Base-by-base conservation (phyloP, 1,139 yeast genomes). In the Pichia norvegensis region DNA sequence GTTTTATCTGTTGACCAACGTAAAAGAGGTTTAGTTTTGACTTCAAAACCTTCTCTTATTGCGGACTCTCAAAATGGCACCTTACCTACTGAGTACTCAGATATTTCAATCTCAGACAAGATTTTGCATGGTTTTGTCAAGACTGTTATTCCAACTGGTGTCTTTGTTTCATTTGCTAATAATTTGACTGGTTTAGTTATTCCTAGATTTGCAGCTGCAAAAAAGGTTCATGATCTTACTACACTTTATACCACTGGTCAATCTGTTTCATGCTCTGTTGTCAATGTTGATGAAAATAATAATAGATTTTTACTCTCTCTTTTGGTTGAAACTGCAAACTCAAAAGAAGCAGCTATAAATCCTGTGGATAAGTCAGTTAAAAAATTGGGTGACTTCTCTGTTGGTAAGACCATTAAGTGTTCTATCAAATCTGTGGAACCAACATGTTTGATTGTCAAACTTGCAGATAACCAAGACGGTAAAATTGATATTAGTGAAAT, bases 141-240 rank as follows among this genome's bases (percentile, higher is more conserved):
- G 56, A 81, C 88, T 25, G 81, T 86, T 27, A 84, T 94, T 20
- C 76, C 72, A 45, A 73, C 74, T 61, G 97, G 97, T 54, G 72
- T 87, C 27, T 90, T 92, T 62, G 84, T 92, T 47, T 77, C 84
- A 0, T 92, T 92, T 65, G 88, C 82, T 50, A 85, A 85, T 53
- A 78, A 75, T 46, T 74, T 90, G 54, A 85, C 88, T 29, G 97
- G 97, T 41, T 73, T 92, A 55, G 85, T 87, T 3, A 74, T 85
- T 54, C 87, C 92, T 48, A 81, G 82, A 60, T 81, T 82, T 58
- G 82, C 90, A 17, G 72, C 78, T 19, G 77, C 75, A 40, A 70
- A 72, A 45, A 71, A 72, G 36, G 72, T 72, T 40, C 78, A 75
- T 27, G 81, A 82, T 55, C 72, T 85, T 46, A 68, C 73, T 20